A percentile compares a stretch with the other conserved stretches of the same genome.
These are phyloP conservation scores for Lippia alba DNA, from an alignment of 305 asterid genomes.

Conservation along the genomic window DNA sequence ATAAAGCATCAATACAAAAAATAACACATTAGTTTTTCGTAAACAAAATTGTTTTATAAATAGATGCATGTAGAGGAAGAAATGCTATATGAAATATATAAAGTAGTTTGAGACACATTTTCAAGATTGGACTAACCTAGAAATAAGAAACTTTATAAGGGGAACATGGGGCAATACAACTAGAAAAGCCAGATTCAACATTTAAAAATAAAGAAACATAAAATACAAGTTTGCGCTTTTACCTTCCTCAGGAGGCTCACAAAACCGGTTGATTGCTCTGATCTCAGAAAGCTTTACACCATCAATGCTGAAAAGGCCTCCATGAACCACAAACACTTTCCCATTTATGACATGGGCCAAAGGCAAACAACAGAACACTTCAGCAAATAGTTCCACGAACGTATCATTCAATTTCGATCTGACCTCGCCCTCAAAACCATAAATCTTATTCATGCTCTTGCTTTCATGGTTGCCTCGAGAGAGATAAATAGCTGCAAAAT, in stretches of 20 bases:
- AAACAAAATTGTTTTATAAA: no score
- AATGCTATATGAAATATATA: not conserved
- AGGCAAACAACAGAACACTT: slow-evolving; percentile 96
- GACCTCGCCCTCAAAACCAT: slow-evolving; percentile 99
- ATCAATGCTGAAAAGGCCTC: slow-evolving; percentile 97
- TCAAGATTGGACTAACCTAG: not conserved
- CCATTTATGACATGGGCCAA: slow-evolving; percentile 88
- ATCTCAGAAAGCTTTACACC: slow-evolving; percentile 96
- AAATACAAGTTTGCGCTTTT: slow-evolving; percentile 34
- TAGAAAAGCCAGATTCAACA: slow-evolving; percentile 17
- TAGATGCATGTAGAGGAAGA: slow-evolving; percentile 9
- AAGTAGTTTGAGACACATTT: not conserved
- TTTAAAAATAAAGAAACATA: slow-evolving; percentile 17
- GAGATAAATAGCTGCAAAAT: slow-evolving; percentile 81
- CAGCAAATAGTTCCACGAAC: slow-evolving; percentile 95
- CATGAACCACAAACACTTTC: slow-evolving; percentile 92
- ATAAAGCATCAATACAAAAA: not conserved
- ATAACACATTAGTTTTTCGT: no score
- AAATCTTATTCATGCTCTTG: slow-evolving; percentile 98
- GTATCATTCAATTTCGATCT: slow-evolving; percentile 85
- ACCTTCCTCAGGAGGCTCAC: slow-evolving; percentile 99
- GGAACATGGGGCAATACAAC: not conserved
- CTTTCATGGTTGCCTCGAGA: slow-evolving; percentile 98
- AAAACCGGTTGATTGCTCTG: slow-evolving; percentile 85
- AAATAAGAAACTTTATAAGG: slow-evolving; percentile 3